phyloP scores from a whole-genome alignment of 1,284 basidiomycete species.

The Anthracocystis setariae region DNA sequence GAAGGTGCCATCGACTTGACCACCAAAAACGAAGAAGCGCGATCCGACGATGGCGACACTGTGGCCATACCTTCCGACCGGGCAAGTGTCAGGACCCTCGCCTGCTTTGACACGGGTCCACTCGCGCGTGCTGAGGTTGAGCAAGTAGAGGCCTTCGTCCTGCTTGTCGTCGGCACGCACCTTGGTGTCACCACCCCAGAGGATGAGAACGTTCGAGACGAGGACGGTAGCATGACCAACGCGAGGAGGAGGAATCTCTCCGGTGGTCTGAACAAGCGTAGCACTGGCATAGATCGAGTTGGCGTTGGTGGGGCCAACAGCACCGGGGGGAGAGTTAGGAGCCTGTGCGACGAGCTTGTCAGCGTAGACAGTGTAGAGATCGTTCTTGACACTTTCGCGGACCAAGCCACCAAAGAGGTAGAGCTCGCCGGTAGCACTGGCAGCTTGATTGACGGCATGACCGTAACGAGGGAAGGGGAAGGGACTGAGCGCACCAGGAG shows the following conservation, averaged over 20 bases:
- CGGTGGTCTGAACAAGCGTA: constrained; percentile 74
- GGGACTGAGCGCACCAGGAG: constrained; percentile 65
- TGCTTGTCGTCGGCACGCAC: constrained; percentile 80
- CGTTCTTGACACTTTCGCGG: constrained; percentile 88
- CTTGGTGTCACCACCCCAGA: constrained; percentile 97
- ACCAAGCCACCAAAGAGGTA: constrained; percentile 98
- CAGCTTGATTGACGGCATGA: constrained; percentile 86
- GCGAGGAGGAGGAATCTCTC: constrained; percentile 86
- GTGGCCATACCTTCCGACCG: constrained; percentile 92
- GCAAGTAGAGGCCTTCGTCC: constrained; percentile 93
- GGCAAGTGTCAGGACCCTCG: constrained; percentile 71
- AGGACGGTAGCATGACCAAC: constrained; percentile 96
- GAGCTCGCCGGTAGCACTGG: constrained; percentile 82
- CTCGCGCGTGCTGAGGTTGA: constrained; percentile 87
- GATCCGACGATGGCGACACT: constrained; percentile 91
- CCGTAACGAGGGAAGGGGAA: constrained; percentile 95
- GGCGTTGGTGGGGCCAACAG: constrained; percentile 28
- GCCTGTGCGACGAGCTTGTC: constrained; percentile 76
- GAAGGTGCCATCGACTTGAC: constrained; percentile 86
- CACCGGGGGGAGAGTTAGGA: constrained; percentile 71
- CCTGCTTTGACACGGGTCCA: constrained; percentile 81
- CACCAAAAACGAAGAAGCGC: constrained; percentile 94
- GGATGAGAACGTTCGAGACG: constrained; percentile 92
- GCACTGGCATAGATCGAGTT: constrained; percentile 71
- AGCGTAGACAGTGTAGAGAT: constrained; percentile 76